Evolutionary conservation across 2,329 filamentous ascomycete genomes (phyloP).

Genomic region (Alternaria sp.): DNA sequence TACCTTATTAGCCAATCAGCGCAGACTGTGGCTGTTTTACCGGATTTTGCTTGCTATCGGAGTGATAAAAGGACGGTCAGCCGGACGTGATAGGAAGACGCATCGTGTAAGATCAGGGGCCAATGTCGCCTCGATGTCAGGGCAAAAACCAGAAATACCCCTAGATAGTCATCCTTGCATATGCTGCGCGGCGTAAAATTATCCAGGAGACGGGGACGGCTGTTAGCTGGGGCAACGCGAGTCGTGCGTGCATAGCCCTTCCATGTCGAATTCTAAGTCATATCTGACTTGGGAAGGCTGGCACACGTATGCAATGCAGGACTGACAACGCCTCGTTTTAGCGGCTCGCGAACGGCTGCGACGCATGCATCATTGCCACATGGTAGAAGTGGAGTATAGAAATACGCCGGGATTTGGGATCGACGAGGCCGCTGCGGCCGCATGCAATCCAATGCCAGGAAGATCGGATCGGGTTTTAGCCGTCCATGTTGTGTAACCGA

Average conservation of each 20-base stretch:
- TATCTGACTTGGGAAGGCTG: background rate
- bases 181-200: background rate
- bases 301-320: background rate
- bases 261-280: background rate
- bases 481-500: conserved; percentile 10
- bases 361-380: conserved; percentile 12
- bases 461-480: conserved; percentile 6
- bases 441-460: conserved; percentile 2
- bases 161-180: background rate
- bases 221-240: background rate
- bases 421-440: conserved; percentile 3
- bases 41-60: conserved; percentile 1
- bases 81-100: conserved; percentile 10
- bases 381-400: conserved; percentile 10
- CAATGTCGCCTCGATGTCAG: conserved; percentile 6
- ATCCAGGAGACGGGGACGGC: background rate
- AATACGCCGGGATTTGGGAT: background rate
- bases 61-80: conserved; percentile 11
- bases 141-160: conserved; percentile 2
- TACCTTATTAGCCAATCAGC: conserved; percentile 12
- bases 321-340: background rate
- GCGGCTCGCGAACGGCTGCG: background rate
- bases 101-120: background rate
- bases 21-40: conserved; percentile 10
- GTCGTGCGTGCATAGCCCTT: conserved; percentile 1